Evolutionary conservation across 2,329 filamentous ascomycete species (phyloP).

Genomic region (Fusarium graminum): DNA sequence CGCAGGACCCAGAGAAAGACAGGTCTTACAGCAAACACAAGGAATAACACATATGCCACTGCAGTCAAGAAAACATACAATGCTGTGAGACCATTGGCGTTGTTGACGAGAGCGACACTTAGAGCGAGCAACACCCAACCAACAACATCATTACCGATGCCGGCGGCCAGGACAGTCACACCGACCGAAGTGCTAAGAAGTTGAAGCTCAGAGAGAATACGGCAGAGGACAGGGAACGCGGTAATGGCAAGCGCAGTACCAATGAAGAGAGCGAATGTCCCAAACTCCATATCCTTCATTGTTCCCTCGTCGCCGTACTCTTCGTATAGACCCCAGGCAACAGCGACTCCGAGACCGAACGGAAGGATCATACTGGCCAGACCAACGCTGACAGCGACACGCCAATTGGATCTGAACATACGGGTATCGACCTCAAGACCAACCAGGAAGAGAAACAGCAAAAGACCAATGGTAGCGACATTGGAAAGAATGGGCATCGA

Average conservation of each 20-base stretch:
- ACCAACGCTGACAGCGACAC: constrained; percentile 80
- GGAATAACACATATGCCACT: constrained; percentile 80
- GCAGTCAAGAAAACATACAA: constrained; percentile 85
- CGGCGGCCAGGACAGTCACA: constrained; percentile 88
- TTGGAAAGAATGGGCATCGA: constrained; percentile 82
- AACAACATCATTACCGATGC: constrained; percentile 86
- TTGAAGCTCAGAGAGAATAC: constrained; percentile 92
- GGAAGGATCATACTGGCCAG: constrained; percentile 84
- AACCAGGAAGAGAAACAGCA: constrained; percentile 89
- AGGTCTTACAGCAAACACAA: constrained; percentile 79
- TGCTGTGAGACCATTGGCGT: constrained; percentile 82
- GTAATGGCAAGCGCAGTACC: constrained; percentile 96
- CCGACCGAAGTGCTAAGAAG: constrained; percentile 86
- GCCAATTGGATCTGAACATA: constrained; percentile 84
- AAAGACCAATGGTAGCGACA: constrained; percentile 84
- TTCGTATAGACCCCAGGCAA: constrained; percentile 84
- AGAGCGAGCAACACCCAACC: constrained; percentile 90
- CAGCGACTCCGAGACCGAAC: constrained; percentile 83
- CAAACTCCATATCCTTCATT: constrained; percentile 61
- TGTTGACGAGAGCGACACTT: constrained; percentile 93
- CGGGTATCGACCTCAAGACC: constrained; percentile 88
- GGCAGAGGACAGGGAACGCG: constrained; percentile 89
- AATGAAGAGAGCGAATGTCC: constrained; percentile 77
- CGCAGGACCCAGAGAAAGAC: constrained; percentile 80
- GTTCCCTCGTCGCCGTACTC: constrained; percentile 69